Conservation (phyloP, 2,329 filamentous ascomycete genomes). For the Furcasterigmium furcatum region DNA sequence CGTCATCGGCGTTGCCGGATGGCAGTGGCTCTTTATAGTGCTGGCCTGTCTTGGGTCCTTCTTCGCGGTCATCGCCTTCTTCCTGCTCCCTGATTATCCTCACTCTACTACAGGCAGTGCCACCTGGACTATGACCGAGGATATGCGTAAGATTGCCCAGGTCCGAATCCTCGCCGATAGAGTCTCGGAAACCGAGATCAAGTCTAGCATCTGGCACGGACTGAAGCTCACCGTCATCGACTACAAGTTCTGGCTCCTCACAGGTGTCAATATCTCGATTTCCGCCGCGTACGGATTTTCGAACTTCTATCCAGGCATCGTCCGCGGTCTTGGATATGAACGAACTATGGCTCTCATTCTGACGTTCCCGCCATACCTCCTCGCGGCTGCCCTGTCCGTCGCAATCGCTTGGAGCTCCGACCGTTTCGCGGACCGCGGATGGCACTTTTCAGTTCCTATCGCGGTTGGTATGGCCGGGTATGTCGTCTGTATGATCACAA, state of each 20-base stretch:
- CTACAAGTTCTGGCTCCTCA: slow-evolving; percentile 18
- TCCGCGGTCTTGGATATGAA: slow-evolving; percentile 46
- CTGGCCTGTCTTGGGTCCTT: slow-evolving; percentile 16
- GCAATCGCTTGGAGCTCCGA: slow-evolving; percentile 36
- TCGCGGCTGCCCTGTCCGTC: slow-evolving; percentile 32
- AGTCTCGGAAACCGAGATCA: slow-evolving; percentile 18
- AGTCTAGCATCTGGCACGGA: slow-evolving; percentile 31
- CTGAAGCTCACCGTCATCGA: slow-evolving; percentile 17
- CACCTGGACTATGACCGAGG: slow-evolving; percentile 27
- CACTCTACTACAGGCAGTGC: no score
- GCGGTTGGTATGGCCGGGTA: no score
- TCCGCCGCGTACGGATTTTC: no score
- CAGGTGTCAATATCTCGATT: no score
- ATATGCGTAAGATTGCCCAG: slow-evolving; percentile 36
- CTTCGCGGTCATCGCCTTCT: slow-evolving; percentile 13
- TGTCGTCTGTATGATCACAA: no score
- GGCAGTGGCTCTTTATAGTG: slow-evolving; percentile 26
- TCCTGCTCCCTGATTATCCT: slow-evolving; percentile 17
- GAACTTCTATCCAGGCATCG: slow-evolving; percentile 77
- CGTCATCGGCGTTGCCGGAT: slow-evolving; percentile 17
- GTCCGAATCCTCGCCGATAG: slow-evolving; percentile 27
- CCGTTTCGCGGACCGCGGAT: slow-evolving; percentile 41
- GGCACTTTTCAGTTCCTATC: no score
- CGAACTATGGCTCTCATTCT: slow-evolving; percentile 35
- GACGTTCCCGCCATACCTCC: slow-evolving; percentile 42